Evolutionary conservation across 1,284 basidiomycete genomes (phyloP).

Genomic region (Gymnopus androsaceus): DNA sequence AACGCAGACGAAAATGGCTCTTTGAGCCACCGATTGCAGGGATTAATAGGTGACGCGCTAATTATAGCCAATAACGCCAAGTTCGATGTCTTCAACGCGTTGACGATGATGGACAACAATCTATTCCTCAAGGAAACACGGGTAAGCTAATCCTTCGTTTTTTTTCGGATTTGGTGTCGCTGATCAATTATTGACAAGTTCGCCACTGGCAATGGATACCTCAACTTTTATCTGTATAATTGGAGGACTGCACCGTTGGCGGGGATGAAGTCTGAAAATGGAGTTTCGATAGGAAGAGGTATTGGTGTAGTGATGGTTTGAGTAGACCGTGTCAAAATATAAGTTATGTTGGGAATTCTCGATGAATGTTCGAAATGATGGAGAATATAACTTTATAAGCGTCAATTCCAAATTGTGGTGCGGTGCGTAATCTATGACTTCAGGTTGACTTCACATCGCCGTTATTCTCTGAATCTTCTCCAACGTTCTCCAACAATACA

Average conservation of each 20-base stretch:
- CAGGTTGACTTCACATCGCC: neutral
- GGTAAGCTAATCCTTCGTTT: slow-evolving; percentile 45
- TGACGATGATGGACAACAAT: slow-evolving; percentile 94
- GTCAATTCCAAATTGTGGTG: neutral
- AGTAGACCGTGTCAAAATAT: neutral
- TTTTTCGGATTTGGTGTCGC: slow-evolving; percentile 15
- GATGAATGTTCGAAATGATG: no score
- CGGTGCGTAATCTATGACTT: neutral
- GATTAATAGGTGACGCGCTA: slow-evolving; percentile 78
- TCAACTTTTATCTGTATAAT: slow-evolving; percentile 93
- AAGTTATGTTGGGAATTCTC: no score
- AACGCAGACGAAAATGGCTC: slow-evolving; percentile 58
- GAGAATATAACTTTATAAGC: neutral
- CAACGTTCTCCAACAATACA: neutral
- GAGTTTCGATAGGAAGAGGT: slow-evolving; percentile 63
- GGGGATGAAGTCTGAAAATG: slow-evolving; percentile 57
- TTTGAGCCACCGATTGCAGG: slow-evolving; percentile 72
- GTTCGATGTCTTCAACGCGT: slow-evolving; percentile 96
- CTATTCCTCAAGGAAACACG: slow-evolving; percentile 81
- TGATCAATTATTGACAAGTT: slow-evolving; percentile 55
- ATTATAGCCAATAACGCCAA: slow-evolving; percentile 79
- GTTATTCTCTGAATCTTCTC: neutral
- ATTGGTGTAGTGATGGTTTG: slow-evolving; percentile 77
- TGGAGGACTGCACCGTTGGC: slow-evolving; percentile 84
- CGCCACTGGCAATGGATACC: slow-evolving; percentile 85